Percentiles rank a stretch among this genome's conserved stretches.
These are phyloP conservation scores for Arthroderma sp. DNA, from an alignment of 2,329 filamentous ascomycete species.

Conservation along the genomic window DNA sequence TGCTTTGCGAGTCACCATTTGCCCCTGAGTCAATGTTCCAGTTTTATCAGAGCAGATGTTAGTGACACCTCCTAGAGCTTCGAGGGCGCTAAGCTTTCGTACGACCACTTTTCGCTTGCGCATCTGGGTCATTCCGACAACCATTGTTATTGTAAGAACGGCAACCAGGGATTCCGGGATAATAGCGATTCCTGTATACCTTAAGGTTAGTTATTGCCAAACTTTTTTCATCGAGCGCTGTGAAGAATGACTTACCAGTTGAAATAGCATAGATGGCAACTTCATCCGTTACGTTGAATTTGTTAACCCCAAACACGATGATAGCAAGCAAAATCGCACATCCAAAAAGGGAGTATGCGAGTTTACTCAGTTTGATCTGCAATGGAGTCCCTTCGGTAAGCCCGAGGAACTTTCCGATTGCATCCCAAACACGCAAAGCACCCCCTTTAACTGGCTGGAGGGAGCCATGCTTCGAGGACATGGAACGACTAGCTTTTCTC, in stretches of 20 bases:
- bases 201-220: slow-evolving; percentile 14
- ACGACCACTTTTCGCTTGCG: slow-evolving; percentile 43
- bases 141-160: slow-evolving; percentile 51
- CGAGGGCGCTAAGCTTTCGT: slow-evolving; percentile 42
- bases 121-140: slow-evolving; percentile 45
- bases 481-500: slow-evolving; percentile 29
- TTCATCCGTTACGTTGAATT: slow-evolving; percentile 45
- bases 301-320: slow-evolving; percentile 50
- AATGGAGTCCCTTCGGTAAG: slow-evolving; percentile 65
- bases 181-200: slow-evolving; percentile 39
- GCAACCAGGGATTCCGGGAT: slow-evolving; percentile 53
- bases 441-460: slow-evolving; percentile 40
- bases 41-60: slow-evolving; percentile 49
- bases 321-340: slow-evolving; percentile 53
- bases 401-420: slow-evolving; percentile 45
- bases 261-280: slow-evolving; percentile 49
- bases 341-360: slow-evolving; percentile 68
- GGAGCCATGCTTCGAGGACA: slow-evolving; percentile 37
- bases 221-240: neutral
- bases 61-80: slow-evolving; percentile 46
- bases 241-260: slow-evolving; percentile 29
- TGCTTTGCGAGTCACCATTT: slow-evolving; percentile 49
- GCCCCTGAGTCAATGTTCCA: slow-evolving; percentile 43
- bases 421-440: slow-evolving; percentile 38
- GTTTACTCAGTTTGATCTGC: slow-evolving; percentile 72